Conservation (phyloP, 257 asterid genomes). For the Paulownia fortunei region DNA sequence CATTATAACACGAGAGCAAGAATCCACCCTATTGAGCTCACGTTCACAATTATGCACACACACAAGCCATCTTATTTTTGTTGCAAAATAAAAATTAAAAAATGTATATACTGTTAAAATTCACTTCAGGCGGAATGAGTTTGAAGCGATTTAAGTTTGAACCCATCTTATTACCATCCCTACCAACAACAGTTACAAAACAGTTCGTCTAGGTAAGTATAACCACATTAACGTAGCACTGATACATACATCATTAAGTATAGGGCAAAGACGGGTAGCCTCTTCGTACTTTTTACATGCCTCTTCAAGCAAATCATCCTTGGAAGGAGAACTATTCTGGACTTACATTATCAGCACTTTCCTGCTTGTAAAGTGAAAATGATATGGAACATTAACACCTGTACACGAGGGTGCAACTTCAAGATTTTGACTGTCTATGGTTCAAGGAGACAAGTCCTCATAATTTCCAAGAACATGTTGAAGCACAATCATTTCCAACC, state of each 20-base stretch:
- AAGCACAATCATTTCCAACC: too few species aligned
- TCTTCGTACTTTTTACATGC: slow-evolving; percentile 70
- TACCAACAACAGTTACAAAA: too few species aligned
- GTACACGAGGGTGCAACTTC: not conserved
- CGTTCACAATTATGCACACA: not conserved
- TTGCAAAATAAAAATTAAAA: too few species aligned
- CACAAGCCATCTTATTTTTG: too few species aligned
- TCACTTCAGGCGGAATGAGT: too few species aligned
- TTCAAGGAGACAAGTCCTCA: not conserved
- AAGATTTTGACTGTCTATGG: not conserved
- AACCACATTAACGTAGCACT: slow-evolving; percentile 2
- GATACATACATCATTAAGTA: slow-evolving; percentile 65
- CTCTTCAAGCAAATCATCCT: slow-evolving; percentile 73
- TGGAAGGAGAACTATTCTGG: slow-evolving; percentile 63
- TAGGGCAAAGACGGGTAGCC: slow-evolving; percentile 71
- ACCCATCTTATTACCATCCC: too few species aligned
- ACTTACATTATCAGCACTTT: slow-evolving; percentile 73
- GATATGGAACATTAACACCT: not conserved
- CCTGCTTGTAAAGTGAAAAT: slow-evolving; percentile 46
- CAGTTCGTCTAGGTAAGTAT: too few species aligned
- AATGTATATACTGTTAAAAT: too few species aligned
- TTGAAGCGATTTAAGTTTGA: too few species aligned
- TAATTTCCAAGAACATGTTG: not conserved
- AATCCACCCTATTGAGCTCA: slow-evolving; percentile 4
- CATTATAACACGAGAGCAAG: not conserved